Percentiles rank a stretch among this genome's conserved stretches.
Conservation (phyloP, 371 early-diverging fungal genomes). For the Mortierella sp. region DNA sequence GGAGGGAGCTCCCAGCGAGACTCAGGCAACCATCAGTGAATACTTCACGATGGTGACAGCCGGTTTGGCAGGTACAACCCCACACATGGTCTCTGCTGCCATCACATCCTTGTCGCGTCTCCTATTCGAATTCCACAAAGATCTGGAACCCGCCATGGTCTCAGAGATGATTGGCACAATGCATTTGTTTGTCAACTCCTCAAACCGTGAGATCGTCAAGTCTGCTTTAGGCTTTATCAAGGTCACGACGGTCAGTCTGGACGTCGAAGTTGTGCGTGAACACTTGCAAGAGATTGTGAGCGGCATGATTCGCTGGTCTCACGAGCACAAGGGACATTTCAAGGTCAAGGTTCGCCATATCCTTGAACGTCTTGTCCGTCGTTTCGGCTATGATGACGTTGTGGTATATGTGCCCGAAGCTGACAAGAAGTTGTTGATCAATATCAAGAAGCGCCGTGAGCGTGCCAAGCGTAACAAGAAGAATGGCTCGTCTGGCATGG, state of each 20-base stretch:
- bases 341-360: conserved; percentile 93
- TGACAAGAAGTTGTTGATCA: conserved; percentile 89
- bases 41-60: conserved; percentile 93
- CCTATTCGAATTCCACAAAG: conserved; percentile 90
- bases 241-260: conserved; percentile 87
- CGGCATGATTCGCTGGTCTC: conserved; percentile 84
- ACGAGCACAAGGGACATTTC: conserved; percentile 90
- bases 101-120: conserved; percentile 86
- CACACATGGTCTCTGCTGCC: conserved; percentile 95
- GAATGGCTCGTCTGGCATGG: conserved; percentile 37
- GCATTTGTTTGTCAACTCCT: conserved; percentile 80
- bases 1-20: conserved; percentile 66
- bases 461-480: conserved; percentile 86
- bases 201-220: conserved; percentile 93
- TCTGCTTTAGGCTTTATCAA: conserved; percentile 94
- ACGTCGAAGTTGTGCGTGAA: conserved; percentile 72
- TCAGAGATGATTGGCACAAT: conserved; percentile 78
- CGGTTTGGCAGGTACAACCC: conserved; percentile 92
- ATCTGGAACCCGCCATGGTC: conserved; percentile 68
- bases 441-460: conserved; percentile 93
- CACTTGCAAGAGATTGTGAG: conserved; percentile 74
- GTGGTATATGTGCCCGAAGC: conserved; percentile 88
- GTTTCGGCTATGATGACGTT: conserved; percentile 85
- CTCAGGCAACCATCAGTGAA: conserved; percentile 67
- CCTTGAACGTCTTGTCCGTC: conserved; percentile 91